Percentiles rank a stretch among this genome's conserved stretches.
Conservation (phyloP, 257 asterid genomes). For the Salvia rosmarinus region DNA sequence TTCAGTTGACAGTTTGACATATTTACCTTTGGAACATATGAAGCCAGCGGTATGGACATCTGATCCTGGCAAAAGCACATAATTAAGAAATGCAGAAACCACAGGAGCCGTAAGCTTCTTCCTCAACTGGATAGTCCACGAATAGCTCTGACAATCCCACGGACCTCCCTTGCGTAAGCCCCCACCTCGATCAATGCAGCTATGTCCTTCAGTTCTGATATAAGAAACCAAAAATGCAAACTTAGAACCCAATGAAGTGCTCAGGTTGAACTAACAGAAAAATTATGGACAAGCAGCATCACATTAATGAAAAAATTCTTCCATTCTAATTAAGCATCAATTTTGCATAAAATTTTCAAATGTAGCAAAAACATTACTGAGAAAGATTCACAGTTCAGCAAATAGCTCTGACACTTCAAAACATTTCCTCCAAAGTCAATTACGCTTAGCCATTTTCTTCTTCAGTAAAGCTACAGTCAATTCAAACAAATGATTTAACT, state of each 20-base stretch:
- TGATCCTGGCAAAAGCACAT: slow-evolving; percentile 64
- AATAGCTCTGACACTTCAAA: not conserved
- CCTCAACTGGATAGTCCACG: slow-evolving; percentile 81
- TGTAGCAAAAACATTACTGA: slow-evolving; percentile 2
- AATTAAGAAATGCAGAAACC: slow-evolving; percentile 59
- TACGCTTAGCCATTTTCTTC: not conserved
- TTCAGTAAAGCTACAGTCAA: slow-evolving; percentile 11
- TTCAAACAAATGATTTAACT: not conserved
- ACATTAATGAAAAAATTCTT: not conserved
- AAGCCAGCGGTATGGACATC: slow-evolving; percentile 65
- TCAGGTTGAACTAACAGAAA: not conserved
- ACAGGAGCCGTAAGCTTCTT: slow-evolving; percentile 55
- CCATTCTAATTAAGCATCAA: not conserved
- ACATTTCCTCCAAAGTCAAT: not conserved
- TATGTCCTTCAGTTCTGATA: slow-evolving; percentile 75
- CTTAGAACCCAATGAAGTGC: not conserved
- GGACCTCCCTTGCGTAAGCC: slow-evolving; percentile 77
- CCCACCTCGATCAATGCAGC: slow-evolving; percentile 81
- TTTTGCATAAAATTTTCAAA: not conserved
- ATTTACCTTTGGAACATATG: slow-evolving; percentile 59
- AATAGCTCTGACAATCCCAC: slow-evolving; percentile 78
- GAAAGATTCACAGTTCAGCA: not conserved
- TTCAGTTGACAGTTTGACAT: not conserved
- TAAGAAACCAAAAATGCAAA: slow-evolving; percentile 24
- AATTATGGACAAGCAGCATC: not conserved